These are phyloP conservation scores for Lodderomyces metapsilosis DNA, from an alignment of 1,139 yeast genomes.

Conservation along the genomic window DNA sequence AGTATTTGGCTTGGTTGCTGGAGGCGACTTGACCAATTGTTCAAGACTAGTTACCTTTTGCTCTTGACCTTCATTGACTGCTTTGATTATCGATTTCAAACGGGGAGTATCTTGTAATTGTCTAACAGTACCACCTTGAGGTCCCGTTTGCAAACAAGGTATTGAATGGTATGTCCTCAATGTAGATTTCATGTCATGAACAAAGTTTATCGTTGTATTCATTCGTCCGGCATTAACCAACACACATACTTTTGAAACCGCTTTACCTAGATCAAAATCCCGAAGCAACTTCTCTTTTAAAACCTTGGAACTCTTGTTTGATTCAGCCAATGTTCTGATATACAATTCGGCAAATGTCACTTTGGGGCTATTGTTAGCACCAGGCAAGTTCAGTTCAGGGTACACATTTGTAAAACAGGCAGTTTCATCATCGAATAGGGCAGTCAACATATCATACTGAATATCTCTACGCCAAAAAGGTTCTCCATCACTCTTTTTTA, in stretches of 20 bases:
- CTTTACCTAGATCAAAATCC: constrained; percentile 62
- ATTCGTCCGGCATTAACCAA: constrained; percentile 90
- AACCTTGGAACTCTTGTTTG: constrained; percentile 80
- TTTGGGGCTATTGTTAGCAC: constrained; percentile 43
- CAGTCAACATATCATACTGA: constrained; percentile 74
- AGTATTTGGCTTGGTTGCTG: constrained; percentile 45
- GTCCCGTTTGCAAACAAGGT: constrained; percentile 79
- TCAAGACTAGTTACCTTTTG: constrained; percentile 35
- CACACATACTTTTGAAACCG: constrained; percentile 80
- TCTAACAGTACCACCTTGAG: constrained; percentile 52
- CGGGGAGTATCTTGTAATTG: constrained; percentile 95
- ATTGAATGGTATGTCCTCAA: constrained; percentile 90
- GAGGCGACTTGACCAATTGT: constrained; percentile 42
- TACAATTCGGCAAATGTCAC: constrained; percentile 85
- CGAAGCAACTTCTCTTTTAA: constrained; percentile 71
- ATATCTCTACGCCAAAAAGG: constrained; percentile 88
- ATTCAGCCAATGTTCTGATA: constrained; percentile 76
- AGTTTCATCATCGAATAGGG: constrained; percentile 60
- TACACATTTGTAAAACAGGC: constrained; percentile 68
- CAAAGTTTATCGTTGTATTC: constrained; percentile 93
- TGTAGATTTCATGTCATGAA: constrained; percentile 95
- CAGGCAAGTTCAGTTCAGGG: constrained; percentile 32
- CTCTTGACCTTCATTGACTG: constrained; percentile 57
- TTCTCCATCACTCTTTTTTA: constrained; percentile 89
- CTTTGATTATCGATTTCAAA: constrained; percentile 83